Evolutionary conservation across 2,329 filamentous ascomycete species (phyloP), one percentile per base, ranked within the genome.

Genomic region (Paraconiothyrium brasiliense): DNA sequence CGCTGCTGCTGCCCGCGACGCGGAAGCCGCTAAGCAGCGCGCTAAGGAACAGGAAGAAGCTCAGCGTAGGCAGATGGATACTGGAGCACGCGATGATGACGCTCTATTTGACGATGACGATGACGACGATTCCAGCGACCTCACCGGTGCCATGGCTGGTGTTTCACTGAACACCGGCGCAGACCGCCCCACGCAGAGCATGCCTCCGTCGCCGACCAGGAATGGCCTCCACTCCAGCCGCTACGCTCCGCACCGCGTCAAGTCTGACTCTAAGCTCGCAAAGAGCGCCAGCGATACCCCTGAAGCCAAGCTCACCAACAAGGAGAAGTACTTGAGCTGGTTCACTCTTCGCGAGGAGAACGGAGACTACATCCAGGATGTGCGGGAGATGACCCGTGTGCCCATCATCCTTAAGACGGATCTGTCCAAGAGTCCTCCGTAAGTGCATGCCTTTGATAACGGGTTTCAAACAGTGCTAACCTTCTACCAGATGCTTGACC

Each of bases 391-490:
- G 94, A 94, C 93, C 47, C 87, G 94, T 70, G 92, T 99, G 64
- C 95, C 95, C n/a, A 92, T 99, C 69, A 97, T 99, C 78, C 83
- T 99, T 75, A 98, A 97, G 89, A 98, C 95, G 68, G 95, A 99
- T 83, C 87, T 99, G 74, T 92, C 86, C 83, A 99, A 99, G 92
- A 98, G 94, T 84, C 95, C 95, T 82, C 95, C 95, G 94, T 99
- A 91, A 89, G 95, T 94, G 65, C 10, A 62, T 49, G 13, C 10
- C 27, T 14, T 50, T 14, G 27, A 39, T 30, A 6, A 13, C 27
- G 16, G 34, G 20, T 60, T 54, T 55, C 50, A 9, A 41, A 58
- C 57, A 69, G 75, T 59, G 76, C 61, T 60, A 57, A 54, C 11
- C 56, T 54, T 43, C 35, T 24, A 69, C 22, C 20, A 93, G 91